Evolutionary conservation across 805 yeast genomes (phyloP).

Genomic region (Geotrichum ghanense): DNA sequence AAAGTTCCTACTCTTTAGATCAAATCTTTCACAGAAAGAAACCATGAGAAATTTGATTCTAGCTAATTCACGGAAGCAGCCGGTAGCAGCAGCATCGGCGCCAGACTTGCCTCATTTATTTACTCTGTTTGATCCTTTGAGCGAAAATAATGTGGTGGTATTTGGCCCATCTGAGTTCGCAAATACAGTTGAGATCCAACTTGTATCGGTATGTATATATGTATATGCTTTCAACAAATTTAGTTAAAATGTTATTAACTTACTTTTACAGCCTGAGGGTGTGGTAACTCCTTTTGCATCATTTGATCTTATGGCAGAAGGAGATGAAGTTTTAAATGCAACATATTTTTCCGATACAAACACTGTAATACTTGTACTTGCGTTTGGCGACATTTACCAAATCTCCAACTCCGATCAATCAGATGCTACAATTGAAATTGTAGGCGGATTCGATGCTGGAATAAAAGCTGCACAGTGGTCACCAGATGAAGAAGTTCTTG

Average conservation of each 20-base stretch:
- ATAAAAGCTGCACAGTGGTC: constrained; percentile 73
- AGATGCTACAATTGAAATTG: constrained; percentile 53
- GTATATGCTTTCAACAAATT: constrained; percentile 7
- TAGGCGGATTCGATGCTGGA: constrained; percentile 75
- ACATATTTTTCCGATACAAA: constrained; percentile 59
- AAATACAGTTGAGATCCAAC: constrained; percentile 62
- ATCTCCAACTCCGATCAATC: constrained; percentile 49
- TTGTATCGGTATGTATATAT: constrained; percentile 32
- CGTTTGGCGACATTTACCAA: constrained; percentile 60
- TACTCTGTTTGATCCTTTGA: constrained; percentile 58
- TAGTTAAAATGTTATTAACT: constrained; percentile 1
- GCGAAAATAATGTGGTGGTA: constrained; percentile 54
- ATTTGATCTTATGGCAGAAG: constrained; percentile 24
- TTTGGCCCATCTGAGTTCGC: constrained; percentile 44
- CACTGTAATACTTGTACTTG: constrained; percentile 54
- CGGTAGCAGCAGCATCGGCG: constrained; percentile 42
- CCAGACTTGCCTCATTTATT: constrained; percentile 48
- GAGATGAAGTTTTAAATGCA: constrained; percentile 40
- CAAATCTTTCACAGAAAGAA: too few species aligned
- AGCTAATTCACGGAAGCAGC: constrained; percentile 23
- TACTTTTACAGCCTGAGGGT: constrained; percentile 40
- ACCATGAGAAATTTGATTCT: constrained; percentile 17
- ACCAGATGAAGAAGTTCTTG: constrained; percentile 79
- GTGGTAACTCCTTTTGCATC: constrained; percentile 46
- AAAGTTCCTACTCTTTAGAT: too few species aligned